A percentile compares a stretch with the other conserved stretches of the same genome.
phyloP scores from a whole-genome alignment of 345 rosid species.

The Lepidium didymum region DNA sequence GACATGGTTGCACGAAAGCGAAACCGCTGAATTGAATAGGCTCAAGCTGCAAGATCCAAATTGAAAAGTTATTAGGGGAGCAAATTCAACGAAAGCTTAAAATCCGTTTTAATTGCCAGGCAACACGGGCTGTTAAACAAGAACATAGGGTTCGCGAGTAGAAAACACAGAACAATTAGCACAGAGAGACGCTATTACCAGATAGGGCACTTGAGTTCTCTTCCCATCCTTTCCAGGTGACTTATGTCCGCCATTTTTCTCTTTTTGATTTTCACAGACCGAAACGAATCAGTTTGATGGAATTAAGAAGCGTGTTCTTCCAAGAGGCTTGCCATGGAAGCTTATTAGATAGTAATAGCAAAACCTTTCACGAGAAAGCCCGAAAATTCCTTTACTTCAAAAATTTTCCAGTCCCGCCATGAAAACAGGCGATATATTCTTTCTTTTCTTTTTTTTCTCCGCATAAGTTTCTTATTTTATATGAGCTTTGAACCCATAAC shows the following conservation, averaged over 20 bases:
- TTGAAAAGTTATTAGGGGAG: background rate
- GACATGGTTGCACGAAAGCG: conserved; percentile 75
- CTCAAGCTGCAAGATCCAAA: conserved; percentile 53
- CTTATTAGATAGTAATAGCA: background rate
- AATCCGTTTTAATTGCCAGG: background rate
- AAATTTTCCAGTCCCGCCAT: background rate
- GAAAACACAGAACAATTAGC: background rate
- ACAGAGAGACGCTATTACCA: conserved; percentile 37
- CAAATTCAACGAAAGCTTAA: background rate
- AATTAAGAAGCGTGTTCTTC: background rate
- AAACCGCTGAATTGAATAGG: conserved; percentile 55
- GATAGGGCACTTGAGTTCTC: conserved; percentile 92
- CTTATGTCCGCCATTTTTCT: conserved; percentile 51
- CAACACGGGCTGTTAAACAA: background rate
- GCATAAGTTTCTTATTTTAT: background rate
- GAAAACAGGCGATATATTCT: background rate
- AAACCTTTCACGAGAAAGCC: conserved; percentile 1
- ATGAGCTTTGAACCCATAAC: background rate
- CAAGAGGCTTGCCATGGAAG: conserved; percentile 21
- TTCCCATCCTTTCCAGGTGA: conserved; percentile 85
- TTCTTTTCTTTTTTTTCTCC: background rate
- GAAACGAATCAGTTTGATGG: background rate
- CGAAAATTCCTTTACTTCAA: background rate
- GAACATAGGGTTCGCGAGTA: background rate
- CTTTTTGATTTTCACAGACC: conserved; percentile 2